Conservation (phyloP, 768 basidiomycete species). For the Termitomyces sp. region DNA sequence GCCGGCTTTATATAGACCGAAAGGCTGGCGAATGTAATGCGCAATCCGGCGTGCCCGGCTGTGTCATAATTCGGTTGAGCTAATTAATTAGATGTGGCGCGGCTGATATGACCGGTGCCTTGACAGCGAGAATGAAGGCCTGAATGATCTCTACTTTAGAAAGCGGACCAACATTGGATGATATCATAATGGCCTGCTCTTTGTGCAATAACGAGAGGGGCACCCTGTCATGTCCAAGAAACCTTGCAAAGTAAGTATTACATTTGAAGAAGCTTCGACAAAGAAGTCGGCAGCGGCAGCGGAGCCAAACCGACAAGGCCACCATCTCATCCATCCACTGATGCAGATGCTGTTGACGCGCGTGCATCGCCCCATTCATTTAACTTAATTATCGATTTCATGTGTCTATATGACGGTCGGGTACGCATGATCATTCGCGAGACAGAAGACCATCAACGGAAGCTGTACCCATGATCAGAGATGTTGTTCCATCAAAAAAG, state of each 20-base stretch:
- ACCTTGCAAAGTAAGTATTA: background rate
- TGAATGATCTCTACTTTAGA: background rate
- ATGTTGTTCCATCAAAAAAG: background rate
- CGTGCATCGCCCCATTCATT: background rate
- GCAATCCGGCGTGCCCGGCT: background rate
- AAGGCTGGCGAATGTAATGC: background rate
- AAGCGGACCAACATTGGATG: background rate
- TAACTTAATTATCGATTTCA: background rate
- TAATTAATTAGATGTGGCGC: conserved; percentile 6
- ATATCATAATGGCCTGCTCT: background rate
- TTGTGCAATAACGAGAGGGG: too few species aligned
- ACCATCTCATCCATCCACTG: background rate
- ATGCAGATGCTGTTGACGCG: background rate
- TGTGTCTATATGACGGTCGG: background rate
- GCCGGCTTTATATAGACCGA: background rate
- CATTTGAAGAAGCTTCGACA: background rate
- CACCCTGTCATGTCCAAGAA: too few species aligned
- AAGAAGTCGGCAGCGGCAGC: background rate
- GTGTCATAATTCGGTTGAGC: background rate
- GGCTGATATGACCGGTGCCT: conserved; percentile 3
- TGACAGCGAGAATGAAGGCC: conserved; percentile 6
- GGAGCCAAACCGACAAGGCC: background rate
- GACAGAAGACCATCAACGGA: background rate
- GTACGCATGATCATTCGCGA: too few species aligned
- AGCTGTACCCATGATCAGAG: background rate